A percentile compares a stretch with the other conserved stretches of the same genome.
Conservation (phyloP, 2,329 filamentous ascomycete genomes). For the Aureobasidium uvarum region DNA sequence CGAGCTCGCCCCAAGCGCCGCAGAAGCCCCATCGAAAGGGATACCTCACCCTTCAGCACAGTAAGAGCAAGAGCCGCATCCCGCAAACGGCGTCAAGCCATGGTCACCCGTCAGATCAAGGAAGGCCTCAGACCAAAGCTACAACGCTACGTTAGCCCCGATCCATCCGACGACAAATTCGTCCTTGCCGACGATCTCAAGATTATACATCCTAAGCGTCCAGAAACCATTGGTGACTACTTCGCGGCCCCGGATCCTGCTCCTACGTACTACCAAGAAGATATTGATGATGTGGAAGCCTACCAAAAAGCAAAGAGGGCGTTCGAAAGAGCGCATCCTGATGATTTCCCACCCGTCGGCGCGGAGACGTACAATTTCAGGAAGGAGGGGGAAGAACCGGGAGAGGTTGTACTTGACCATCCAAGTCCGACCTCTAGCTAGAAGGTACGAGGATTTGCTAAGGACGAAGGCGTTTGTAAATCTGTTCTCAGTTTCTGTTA, state of each 20-base stretch:
- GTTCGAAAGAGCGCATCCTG: not conserved
- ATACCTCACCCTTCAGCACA: not conserved
- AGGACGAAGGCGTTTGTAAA: not conserved
- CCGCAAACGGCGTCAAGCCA: conserved; percentile 1
- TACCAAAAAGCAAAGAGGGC: not conserved
- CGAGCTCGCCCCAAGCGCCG: not conserved
- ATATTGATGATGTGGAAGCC: not conserved
- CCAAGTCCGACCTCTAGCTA: not conserved
- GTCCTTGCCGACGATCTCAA: not conserved
- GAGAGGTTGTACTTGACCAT: not conserved
- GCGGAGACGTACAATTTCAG: not conserved
- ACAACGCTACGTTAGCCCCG: not conserved
- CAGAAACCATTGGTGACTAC: not conserved
- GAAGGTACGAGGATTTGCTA: not conserved
- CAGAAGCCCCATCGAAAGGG: not conserved
- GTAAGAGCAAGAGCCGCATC: not conserved
- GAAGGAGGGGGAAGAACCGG: not conserved
- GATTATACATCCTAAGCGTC: not conserved
- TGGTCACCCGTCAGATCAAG: not conserved
- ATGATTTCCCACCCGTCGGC: not conserved
- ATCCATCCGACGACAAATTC: not conserved
- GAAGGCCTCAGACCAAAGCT: not conserved
- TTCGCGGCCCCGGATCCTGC: not conserved
- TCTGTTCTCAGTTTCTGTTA: not conserved
- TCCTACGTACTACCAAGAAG: not conserved